Evolutionary conservation across 306 rosid genomes (phyloP).

Genomic region (Cucurbita maxima): DNA sequence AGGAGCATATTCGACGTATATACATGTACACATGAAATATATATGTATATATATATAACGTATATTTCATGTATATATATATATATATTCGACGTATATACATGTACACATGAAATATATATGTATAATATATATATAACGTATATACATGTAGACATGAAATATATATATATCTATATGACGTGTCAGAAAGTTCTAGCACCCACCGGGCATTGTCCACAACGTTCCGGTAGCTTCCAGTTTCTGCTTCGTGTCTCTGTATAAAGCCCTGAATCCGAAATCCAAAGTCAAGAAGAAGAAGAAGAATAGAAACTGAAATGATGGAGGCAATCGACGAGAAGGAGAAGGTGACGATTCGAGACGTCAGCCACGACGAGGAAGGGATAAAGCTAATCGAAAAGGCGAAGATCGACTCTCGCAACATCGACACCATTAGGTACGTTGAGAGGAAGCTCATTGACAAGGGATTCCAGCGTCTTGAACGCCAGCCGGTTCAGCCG

Average conservation of each 20-base stretch:
- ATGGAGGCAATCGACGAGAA: slow-evolving; percentile 45
- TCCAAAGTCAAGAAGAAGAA: background rate
- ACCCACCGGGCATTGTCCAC: background rate
- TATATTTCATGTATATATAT: too few species aligned
- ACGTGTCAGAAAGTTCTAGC: background rate
- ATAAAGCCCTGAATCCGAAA: background rate
- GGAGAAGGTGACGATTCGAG: slow-evolving; percentile 38
- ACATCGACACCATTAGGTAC: slow-evolving; percentile 41
- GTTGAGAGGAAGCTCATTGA: slow-evolving; percentile 53
- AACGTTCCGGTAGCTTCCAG: background rate
- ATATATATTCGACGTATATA: too few species aligned
- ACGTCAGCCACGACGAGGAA: slow-evolving; percentile 48
- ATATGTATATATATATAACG: too few species aligned
- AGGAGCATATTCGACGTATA: too few species aligned
- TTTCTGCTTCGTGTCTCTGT: background rate
- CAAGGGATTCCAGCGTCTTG: slow-evolving; percentile 49
- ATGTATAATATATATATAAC: too few species aligned
- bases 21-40: too few species aligned
- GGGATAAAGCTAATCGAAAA: slow-evolving; percentile 50
- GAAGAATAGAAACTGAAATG: background rate
- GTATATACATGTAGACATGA: too few species aligned
- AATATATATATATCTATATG: too few species aligned
- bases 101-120: too few species aligned
- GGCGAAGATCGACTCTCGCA: slow-evolving; percentile 29
- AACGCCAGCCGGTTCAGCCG: slow-evolving; percentile 48